Percentiles rank a stretch among this genome's conserved stretches.
Evolutionary conservation across 129 eudicot genomes (phyloP).

Genomic region (Helianthus tuberosus): DNA sequence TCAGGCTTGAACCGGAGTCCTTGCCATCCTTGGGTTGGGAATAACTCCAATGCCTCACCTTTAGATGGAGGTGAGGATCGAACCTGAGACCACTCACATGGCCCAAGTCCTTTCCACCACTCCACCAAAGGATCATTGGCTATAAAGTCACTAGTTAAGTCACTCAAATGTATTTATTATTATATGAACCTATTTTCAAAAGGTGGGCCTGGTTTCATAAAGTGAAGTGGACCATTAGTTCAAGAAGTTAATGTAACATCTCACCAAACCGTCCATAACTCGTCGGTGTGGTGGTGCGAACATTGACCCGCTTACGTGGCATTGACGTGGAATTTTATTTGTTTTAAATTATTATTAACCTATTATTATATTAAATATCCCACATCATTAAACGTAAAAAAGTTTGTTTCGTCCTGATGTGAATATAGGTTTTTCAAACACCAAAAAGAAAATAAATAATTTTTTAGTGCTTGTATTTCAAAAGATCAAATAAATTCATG

Average conservation of each 20-base stretch:
- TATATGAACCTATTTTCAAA: not conserved
- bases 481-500: too few relatives aligned
- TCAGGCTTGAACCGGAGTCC: too few relatives aligned
- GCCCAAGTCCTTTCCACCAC: too few relatives aligned
- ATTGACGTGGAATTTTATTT: not conserved
- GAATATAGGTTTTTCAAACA: not conserved
- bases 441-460: too few relatives aligned
- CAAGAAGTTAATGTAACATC: slow-evolving; percentile 5
- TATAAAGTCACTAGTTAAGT: not conserved
- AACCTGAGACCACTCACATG: too few relatives aligned
- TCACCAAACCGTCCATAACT: slow-evolving; percentile 12
- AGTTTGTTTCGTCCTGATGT: not conserved
- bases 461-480: too few relatives aligned
- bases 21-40: too few relatives aligned
- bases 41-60: too few relatives aligned
- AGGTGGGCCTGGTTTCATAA: slow-evolving; percentile 21
- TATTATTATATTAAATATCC: not conserved
- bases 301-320: not conserved
- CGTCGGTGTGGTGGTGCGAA: slow-evolving; percentile 19
- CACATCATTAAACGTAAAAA: not conserved
- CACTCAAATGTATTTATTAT: slow-evolving; percentile 1
- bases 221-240: slow-evolving; percentile 1
- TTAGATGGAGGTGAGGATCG: too few relatives aligned
- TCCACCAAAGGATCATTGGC: too few relatives aligned
- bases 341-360: not conserved